These are phyloP conservation scores for Colletotrichum noveboracense DNA, from an alignment of 2,329 filamentous ascomycete species.

Conservation along the genomic window DNA sequence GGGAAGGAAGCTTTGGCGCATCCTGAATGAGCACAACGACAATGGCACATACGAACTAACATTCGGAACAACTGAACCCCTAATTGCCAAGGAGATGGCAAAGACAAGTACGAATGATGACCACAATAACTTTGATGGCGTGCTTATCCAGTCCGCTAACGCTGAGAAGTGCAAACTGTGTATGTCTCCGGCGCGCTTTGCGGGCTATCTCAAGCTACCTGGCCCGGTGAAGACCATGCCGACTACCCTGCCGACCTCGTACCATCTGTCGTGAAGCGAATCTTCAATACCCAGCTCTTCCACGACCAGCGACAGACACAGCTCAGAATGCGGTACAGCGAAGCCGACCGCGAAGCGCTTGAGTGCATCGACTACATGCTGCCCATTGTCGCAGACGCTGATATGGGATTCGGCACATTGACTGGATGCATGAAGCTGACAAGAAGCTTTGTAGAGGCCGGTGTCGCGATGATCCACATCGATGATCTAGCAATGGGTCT, in stretches of 20 bases:
- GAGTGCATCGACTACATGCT: constrained; percentile 44
- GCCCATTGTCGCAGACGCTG: constrained; percentile 45
- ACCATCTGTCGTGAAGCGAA: constrained; percentile 42
- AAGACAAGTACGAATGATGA: not conserved
- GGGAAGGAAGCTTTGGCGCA: constrained; percentile 40
- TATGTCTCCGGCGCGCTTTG: constrained; percentile 46
- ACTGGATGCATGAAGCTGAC: constrained; percentile 45
- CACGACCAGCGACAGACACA: constrained; percentile 45
- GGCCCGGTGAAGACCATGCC: constrained; percentile 44
- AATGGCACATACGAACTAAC: constrained; percentile 40
- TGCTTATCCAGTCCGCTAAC: not conserved
- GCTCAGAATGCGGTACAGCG: constrained; percentile 35
- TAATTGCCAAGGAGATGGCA: constrained; percentile 39
- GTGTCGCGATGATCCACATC: constrained; percentile 47
- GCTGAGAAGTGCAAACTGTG: constrained; percentile 35
- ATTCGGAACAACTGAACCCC: constrained; percentile 42
- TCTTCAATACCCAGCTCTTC: constrained; percentile 44
- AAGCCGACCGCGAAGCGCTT: constrained; percentile 32
- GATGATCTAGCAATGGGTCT: constrained; percentile 47
- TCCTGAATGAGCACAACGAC: constrained; percentile 35
- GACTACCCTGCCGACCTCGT: constrained; percentile 48
- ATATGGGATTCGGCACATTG: constrained; percentile 47
- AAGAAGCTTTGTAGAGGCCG: constrained; percentile 44
- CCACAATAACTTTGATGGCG: fast-evolving
- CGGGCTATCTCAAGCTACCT: constrained; percentile 39